Evolutionary conservation across 2,329 filamentous ascomycete species (phyloP), one percentile per base, ranked within the genome.

Genomic region (Neonectria neomacrospora): DNA sequence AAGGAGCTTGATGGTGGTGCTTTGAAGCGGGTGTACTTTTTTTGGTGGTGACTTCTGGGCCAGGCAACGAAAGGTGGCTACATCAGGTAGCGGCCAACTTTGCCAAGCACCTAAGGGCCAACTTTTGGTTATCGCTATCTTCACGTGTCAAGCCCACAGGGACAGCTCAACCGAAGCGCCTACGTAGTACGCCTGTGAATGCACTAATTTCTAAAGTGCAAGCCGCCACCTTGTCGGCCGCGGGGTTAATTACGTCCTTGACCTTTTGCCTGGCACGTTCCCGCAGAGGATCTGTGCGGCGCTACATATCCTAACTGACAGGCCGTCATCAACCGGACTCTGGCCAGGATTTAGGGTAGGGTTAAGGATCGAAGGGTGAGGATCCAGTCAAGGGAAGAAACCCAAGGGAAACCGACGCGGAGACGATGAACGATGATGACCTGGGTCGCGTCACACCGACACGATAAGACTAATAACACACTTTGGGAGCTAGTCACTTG

Each of bases 61-160:
- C 58, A 64, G 54, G 71, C 70, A 62, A 71, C 70, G 71, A 66
- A 73, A 73, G 63, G 71, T 73, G 71, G 71, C 71, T 68, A 68
- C 64, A 69, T 63, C 45, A 73, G 53, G 67, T 73, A 71, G 60
- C 61, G 51, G 41, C 47, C 34, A 37, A 37, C 14, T 37, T 37
- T 37, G 23, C 47, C 53, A 47, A 42, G 26, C 23, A 34, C n/a
- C n/a, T n/a, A n/a, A 50, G 22, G 26, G 64, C 68, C 58, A 69
- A 63, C 54, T 73, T 72, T 73, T 71, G 48, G 34, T 73, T 73
- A 73, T 73, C 70, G 58, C 68, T 73, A 73, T 73, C 71, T 72
- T 73, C 71, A 73, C 71, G 70, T 73, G 71, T 66, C 53, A 66
- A 66, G 60, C 32, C 45, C 41, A 54, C 51, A 26, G 23, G 6